Evolutionary conservation across 805 yeast species (phyloP).

Genomic region (Limtongia smithiae): DNA sequence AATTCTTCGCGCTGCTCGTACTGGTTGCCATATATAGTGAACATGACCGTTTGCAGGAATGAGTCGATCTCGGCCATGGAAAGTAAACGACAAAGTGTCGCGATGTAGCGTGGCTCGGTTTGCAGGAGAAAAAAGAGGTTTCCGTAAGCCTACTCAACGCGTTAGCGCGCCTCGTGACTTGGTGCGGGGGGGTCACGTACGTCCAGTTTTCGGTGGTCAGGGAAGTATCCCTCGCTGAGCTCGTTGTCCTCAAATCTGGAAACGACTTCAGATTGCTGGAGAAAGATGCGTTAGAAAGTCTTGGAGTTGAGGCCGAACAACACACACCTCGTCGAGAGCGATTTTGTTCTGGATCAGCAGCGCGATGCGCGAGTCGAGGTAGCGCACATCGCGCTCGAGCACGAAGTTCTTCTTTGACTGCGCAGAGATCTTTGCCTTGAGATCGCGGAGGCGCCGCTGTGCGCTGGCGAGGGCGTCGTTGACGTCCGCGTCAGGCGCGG

Average conservation of each 20-base stretch:
- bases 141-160: slow-evolving; percentile 29
- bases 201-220: slow-evolving; percentile 35
- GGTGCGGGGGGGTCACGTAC: background rate
- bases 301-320: background rate
- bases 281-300: slow-evolving; percentile 3
- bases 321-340: slow-evolving; percentile 35
- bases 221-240: slow-evolving; percentile 31
- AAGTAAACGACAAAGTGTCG: slow-evolving; percentile 36
- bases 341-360: slow-evolving; percentile 40
- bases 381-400: slow-evolving; percentile 41
- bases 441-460: slow-evolving; percentile 35
- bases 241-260: slow-evolving; percentile 33
- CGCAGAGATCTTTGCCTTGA: slow-evolving; percentile 38
- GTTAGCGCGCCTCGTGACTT: too few relatives aligned
- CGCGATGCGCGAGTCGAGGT: slow-evolving; percentile 41
- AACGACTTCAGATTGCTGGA: slow-evolving; percentile 36
- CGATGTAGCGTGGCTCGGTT: slow-evolving; percentile 40
- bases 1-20: slow-evolving; percentile 43
- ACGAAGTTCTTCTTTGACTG: slow-evolving; percentile 39
- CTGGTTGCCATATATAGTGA: slow-evolving; percentile 43
- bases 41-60: slow-evolving; percentile 42
- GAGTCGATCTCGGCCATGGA: slow-evolving; percentile 40
- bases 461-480: slow-evolving; percentile 38
- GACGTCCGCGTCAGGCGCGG: slow-evolving; percentile 38
- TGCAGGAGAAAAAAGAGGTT: slow-evolving; percentile 40